Evolutionary conservation across 345 rosid genomes (phyloP).

Genomic region (Pseudoturritis turrita): DNA sequence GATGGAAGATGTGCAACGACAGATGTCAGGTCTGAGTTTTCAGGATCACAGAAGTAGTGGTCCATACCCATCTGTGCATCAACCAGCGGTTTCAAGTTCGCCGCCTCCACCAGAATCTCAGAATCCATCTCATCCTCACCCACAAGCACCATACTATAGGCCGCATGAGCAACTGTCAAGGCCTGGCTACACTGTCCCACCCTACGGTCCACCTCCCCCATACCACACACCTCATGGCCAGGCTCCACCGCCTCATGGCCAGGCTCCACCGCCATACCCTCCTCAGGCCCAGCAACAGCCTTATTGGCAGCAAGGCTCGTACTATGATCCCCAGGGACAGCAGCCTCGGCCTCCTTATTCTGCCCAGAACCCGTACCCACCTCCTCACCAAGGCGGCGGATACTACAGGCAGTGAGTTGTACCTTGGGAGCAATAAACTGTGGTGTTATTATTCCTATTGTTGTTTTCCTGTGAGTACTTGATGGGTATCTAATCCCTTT

Average conservation of each 20-base stretch:
- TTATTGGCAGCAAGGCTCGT: conserved; percentile 89
- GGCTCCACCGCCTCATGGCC: conserved; percentile 37
- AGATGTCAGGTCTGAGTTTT: conserved; percentile 83
- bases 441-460: background rate
- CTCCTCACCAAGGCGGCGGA: conserved; percentile 73
- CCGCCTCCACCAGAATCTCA: conserved; percentile 55
- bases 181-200: conserved; percentile 52
- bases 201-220: conserved; percentile 58
- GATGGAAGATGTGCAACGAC: conserved; percentile 95
- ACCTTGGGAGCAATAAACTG: conserved; percentile 13
- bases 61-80: conserved; percentile 67
- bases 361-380: conserved; percentile 61
- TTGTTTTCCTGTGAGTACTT: conserved; percentile 22
- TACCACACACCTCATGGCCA: conserved; percentile 46
- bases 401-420: conserved; percentile 61
- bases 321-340: conserved; percentile 68
- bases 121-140: conserved; percentile 37
- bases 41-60: conserved; percentile 69
- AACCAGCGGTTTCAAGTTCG: conserved; percentile 43
- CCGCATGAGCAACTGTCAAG: conserved; percentile 63
- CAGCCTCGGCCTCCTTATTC: conserved; percentile 94
- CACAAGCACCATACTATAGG: conserved; percentile 57
- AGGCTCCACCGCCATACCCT: conserved; percentile 51
- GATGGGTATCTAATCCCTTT: background rate
- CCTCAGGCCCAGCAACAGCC: conserved; percentile 62